These are phyloP conservation scores for Areca catechu DNA, from an alignment of 176 grass and related monocot genomes.

Conservation along the genomic window DNA sequence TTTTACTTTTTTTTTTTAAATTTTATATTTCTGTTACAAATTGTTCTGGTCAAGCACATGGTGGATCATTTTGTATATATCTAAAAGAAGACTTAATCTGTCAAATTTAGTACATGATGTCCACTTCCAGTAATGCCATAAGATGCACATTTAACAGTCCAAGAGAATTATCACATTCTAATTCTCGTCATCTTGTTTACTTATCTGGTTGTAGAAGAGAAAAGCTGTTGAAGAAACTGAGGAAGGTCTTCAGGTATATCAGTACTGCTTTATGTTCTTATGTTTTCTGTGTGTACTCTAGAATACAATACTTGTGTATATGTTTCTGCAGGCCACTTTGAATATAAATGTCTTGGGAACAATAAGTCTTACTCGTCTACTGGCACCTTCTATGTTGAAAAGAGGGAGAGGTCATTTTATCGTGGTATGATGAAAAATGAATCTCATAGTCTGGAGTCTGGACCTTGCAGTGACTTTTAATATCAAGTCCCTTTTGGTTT, in stretches of 20 bases:
- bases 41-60: too few relatives aligned
- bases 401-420: conserved; percentile 97
- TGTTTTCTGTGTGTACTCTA: too few relatives aligned
- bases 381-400: conserved; percentile 77
- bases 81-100: too few relatives aligned
- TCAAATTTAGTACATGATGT: neutral
- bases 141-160: neutral
- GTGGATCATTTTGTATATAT: too few relatives aligned
- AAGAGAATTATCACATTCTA: neutral
- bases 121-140: conserved; percentile 11
- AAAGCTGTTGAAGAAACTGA: conserved; percentile 84
- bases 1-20: too few relatives aligned
- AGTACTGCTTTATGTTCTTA: too few relatives aligned
- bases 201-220: conserved; percentile 52
- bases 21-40: too few relatives aligned
- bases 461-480: neutral
- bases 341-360: conserved; percentile 74
- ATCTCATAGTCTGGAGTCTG: neutral
- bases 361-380: conserved; percentile 69
- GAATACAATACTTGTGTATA: conserved; percentile 1
- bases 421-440: conserved; percentile 47
- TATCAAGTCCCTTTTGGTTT: conserved; percentile 6
- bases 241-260: conserved; percentile 54
- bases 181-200: neutral
- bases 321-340: conserved; percentile 48